Evolutionary conservation across 2,329 filamentous ascomycete genomes (phyloP).

Genomic region (Pseudogymnoascus pannorum): DNA sequence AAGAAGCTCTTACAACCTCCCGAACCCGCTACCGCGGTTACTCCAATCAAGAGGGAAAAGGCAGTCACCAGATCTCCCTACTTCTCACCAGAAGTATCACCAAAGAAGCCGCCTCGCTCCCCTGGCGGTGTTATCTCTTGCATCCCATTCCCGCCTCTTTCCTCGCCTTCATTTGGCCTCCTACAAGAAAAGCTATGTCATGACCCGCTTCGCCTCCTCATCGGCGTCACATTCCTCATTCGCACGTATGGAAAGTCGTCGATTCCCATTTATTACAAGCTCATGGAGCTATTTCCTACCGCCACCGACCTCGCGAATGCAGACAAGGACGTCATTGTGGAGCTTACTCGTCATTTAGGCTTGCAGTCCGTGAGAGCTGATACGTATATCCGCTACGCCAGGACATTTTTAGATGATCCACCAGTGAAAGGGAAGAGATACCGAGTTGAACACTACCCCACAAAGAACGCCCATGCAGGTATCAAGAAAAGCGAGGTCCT

Average conservation of each 20-base stretch:
- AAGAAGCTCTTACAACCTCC: neutral
- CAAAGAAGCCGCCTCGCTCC: slow-evolving; percentile 6
- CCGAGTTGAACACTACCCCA: slow-evolving; percentile 48
- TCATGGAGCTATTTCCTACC: slow-evolving; percentile 63
- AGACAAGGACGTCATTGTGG: slow-evolving; percentile 46
- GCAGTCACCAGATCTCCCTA: slow-evolving; percentile 24
- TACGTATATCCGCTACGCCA: slow-evolving; percentile 63
- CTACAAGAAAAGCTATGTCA: slow-evolving; percentile 73
- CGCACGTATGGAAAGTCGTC: slow-evolving; percentile 67
- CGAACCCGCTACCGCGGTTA: neutral
- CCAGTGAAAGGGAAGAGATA: slow-evolving; percentile 53
- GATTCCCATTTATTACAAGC: slow-evolving; percentile 64
- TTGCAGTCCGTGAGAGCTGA: slow-evolving; percentile 60
- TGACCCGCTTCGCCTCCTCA: slow-evolving; percentile 71
- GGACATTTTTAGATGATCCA: slow-evolving; percentile 56
- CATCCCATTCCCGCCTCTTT: slow-evolving; percentile 61
- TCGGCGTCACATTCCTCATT: slow-evolving; percentile 80
- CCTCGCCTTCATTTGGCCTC: slow-evolving; percentile 60
- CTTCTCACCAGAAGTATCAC: slow-evolving; percentile 16
- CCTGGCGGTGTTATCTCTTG: slow-evolving; percentile 36
- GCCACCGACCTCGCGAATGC: slow-evolving; percentile 54
- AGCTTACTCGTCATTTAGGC: slow-evolving; percentile 62
- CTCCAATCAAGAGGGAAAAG: neutral
- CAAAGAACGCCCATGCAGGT: slow-evolving; percentile 40
- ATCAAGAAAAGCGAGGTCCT: slow-evolving; percentile 40